Base-by-base conservation (phyloP, 257 asterid species). In the Solanum tarijense region DNA sequence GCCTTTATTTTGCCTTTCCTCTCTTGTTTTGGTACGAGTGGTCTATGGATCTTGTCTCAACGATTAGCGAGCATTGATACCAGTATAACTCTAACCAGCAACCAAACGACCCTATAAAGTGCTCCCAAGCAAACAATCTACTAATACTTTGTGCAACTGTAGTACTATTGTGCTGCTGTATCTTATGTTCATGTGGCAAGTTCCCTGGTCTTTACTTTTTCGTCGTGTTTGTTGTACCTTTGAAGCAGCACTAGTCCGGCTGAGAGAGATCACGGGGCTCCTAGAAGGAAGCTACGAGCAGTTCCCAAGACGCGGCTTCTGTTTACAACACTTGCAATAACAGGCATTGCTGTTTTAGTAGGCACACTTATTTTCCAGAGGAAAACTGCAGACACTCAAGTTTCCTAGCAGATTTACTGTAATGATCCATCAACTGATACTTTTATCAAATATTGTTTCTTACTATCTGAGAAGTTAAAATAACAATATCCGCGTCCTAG, bases 281-380 rank as follows among this genome's bases (percentile, higher is more conserved):
- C 94, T 48, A 93, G 98, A 93, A 94, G 98, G 94, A 98, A 86
- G 88, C 97, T 93, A 2, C 94, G 88, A 1, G 94, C 86, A 31
- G 88, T 91, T 84, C 93, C 96, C 48, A 90, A 89, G 36, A 91
- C 89, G 89, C 97, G 94, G 76, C 92, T 94, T 86, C 92, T 97
- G 31, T 92, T 94, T 73, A 94, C 97, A 34, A 92, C 97, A 31
- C 92, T 97, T 86, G 98, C 99, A 20, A 91, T 97, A 34, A 91
- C 98, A 5, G 99, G 99, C 88, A 91, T 95, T 90, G 98, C 99
- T 82, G 98, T 97, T 89, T 90, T 97, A 46, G 88, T 97, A 87
- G 99, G 99, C 84, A 93, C 99, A 3, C 93, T 96, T 83, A 85
- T 95, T 87, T 91, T 94, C 90, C 99, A 94, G 95, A 92, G 93